A percentile compares a stretch with the other conserved stretches of the same genome.
These are phyloP conservation scores for Aspergillus quadricinctus DNA, from an alignment of 2,329 filamentous ascomycete species.

Conservation along the genomic window DNA sequence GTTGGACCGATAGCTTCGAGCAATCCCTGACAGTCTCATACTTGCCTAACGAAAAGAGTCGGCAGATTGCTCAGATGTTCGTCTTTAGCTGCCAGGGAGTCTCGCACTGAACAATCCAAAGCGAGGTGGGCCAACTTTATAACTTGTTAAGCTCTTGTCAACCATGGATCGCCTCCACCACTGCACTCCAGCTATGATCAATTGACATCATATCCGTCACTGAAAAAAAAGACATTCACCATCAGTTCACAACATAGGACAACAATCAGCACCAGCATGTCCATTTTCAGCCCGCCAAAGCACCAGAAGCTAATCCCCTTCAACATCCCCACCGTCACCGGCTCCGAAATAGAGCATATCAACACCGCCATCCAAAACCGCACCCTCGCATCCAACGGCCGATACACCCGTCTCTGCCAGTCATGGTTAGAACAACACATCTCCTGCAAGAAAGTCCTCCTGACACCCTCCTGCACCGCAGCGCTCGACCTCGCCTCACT, in stretches of 20 bases:
- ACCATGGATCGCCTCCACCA: neutral
- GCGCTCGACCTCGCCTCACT: slow-evolving; percentile 13
- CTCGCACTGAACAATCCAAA: too few species aligned
- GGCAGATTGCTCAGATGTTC: too few species aligned
- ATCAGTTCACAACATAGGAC: neutral
- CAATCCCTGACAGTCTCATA: too few species aligned
- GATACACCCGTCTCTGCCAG: slow-evolving; percentile 8
- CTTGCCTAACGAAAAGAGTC: too few species aligned
- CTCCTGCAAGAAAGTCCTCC: slow-evolving; percentile 1
- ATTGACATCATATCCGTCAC: too few species aligned
- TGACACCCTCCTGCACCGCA: slow-evolving; percentile 10
- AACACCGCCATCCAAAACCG: neutral
- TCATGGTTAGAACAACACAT: slow-evolving; percentile 11
- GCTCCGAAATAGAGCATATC: slow-evolving; percentile 4
- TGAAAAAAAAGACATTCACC: too few species aligned
- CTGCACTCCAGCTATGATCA: too few species aligned
- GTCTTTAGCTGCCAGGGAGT: too few species aligned
- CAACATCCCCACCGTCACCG: slow-evolving; percentile 2
- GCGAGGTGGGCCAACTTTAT: too few species aligned
- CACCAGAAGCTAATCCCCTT: slow-evolving; percentile 1
- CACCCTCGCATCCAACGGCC: slow-evolving; percentile 8
- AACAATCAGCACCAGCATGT: neutral
- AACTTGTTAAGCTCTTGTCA: too few species aligned
- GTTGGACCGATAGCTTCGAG: too few species aligned
- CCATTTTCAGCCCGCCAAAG: neutral